Conservation (phyloP, 106 monocot species). For the Platanthera zijinensis region DNA sequence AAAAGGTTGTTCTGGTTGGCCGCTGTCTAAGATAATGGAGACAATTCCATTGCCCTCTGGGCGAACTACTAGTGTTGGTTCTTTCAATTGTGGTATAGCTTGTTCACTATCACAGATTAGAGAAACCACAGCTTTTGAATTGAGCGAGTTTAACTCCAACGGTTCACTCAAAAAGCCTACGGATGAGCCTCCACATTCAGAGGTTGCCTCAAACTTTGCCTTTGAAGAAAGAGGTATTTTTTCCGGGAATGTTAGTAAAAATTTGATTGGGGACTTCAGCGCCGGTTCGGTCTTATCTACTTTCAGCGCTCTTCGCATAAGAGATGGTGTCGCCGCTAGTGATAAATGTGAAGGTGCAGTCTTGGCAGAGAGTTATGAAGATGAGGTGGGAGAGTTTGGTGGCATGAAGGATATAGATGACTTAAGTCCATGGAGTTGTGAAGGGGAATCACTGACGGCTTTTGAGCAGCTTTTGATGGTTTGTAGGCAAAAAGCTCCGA, state of each 20-base stretch:
- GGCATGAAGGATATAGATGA: constrained; percentile 14
- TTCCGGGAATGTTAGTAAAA: constrained; percentile 11
- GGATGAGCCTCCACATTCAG: constrained; percentile 12
- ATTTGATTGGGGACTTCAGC: constrained; percentile 2
- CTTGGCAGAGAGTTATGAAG: not conserved
- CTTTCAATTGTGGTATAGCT: not conserved
- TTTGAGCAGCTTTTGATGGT: constrained; percentile 72
- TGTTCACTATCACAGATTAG: constrained; percentile 16
- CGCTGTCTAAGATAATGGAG: constrained; percentile 16
- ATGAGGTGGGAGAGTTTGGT: constrained; percentile 13
- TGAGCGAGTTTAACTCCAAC: constrained; percentile 14
- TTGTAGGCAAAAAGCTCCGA: constrained; percentile 60
- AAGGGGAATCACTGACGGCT: constrained; percentile 35
- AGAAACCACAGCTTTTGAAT: constrained; percentile 34
- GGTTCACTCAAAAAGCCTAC: constrained; percentile 16
- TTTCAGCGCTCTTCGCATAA: constrained; percentile 46
- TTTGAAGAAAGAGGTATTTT: constrained; percentile 10
- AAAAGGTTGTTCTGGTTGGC: constrained; percentile 15
- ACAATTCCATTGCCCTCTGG: constrained; percentile 8
- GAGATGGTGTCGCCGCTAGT: constrained; percentile 18
- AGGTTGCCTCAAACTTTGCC: constrained; percentile 1
- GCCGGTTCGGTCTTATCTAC: constrained; percentile 22
- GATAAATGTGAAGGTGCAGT: constrained; percentile 13
- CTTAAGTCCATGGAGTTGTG: constrained; percentile 11
- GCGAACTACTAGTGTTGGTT: not conserved